phyloP scores from a whole-genome alignment of 139 green algal genomes.

The Picochlorum sp. region DNA sequence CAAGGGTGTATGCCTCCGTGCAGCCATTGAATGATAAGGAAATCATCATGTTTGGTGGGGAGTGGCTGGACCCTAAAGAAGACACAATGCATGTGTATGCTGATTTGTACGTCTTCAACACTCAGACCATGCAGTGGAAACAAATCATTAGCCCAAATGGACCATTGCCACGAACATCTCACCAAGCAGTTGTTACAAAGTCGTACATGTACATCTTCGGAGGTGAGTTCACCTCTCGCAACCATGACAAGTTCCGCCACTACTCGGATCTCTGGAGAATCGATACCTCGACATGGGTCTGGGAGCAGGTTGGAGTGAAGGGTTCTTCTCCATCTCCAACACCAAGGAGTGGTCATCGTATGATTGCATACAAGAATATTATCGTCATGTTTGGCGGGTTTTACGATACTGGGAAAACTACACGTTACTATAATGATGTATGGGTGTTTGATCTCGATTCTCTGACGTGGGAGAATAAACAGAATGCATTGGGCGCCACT shows the following conservation, averaged over 20 bases:
- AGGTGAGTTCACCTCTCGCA: constrained; percentile 87
- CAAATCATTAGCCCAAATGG: constrained; percentile 56
- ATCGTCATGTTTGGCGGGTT: constrained; percentile 92
- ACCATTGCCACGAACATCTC: constrained; percentile 71
- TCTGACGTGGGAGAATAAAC: constrained; percentile 55
- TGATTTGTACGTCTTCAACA: constrained; percentile 80
- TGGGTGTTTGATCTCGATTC: constrained; percentile 74
- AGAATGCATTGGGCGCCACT: constrained; percentile 1
- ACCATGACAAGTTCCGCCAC: constrained; percentile 88
- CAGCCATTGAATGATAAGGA: constrained; percentile 39
- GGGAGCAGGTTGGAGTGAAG: constrained; percentile 80
- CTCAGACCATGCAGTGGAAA: constrained; percentile 62
- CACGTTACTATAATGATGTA: constrained; percentile 88
- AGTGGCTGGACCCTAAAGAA: constrained; percentile 64
- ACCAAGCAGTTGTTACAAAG: constrained; percentile 76
- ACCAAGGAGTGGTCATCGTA: constrained; percentile 84
- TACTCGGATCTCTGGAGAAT: constrained; percentile 92
- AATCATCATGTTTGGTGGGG: constrained; percentile 86
- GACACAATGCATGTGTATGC: constrained; percentile 79
- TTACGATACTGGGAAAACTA: constrained; percentile 60
- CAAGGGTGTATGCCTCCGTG: constrained; percentile 66
- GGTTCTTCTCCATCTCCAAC: constrained; percentile 33
- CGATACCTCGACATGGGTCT: constrained; percentile 72
- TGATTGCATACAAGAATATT: constrained; percentile 64
- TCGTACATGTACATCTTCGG: constrained; percentile 85